A percentile compares a stretch with the other conserved stretches of the same genome.
Evolutionary conservation across 2,329 filamentous ascomycete species (phyloP).

Genomic region (Helotiales sp.): DNA sequence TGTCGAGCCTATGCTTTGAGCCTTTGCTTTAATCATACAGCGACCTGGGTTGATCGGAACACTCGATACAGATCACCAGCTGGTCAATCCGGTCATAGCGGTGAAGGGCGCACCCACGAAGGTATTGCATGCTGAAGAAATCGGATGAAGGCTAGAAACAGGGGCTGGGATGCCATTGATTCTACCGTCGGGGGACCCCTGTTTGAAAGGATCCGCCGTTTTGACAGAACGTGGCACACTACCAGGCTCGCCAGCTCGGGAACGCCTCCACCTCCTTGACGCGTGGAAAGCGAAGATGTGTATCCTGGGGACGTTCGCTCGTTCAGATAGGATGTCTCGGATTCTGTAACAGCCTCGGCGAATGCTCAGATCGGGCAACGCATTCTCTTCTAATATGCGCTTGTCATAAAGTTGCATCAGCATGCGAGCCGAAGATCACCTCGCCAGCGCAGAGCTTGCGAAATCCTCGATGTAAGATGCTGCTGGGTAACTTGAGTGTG

Average conservation of each 20-base stretch:
- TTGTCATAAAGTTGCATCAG: too few species aligned
- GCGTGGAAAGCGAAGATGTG: conserved; percentile 3
- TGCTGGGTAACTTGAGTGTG: too few species aligned
- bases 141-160: conserved; percentile 1
- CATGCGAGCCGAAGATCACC: neutral
- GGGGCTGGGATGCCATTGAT: neutral
- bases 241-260: conserved; percentile 2
- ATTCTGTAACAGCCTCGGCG: neutral
- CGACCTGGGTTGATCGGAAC: conserved; percentile 1
- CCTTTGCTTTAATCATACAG: neutral
- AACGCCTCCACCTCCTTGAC: conserved; percentile 9
- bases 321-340: neutral
- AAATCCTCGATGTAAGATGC: too few species aligned
- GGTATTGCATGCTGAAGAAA: conserved; percentile 1
- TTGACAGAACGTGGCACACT: conserved; percentile 10
- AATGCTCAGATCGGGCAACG: neutral
- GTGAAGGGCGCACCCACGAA: conserved; percentile 3
- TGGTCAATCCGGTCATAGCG: conserved; percentile 1
- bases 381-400: neutral
- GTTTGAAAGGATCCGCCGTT: neutral
- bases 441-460: neutral
- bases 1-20: conserved; percentile 2
- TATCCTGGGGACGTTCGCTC: neutral
- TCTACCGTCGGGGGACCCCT: conserved; percentile 1
- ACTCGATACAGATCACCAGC: neutral